A percentile compares a stretch with the other conserved stretches of the same genome.
phyloP scores from a whole-genome alignment of 2,329 filamentous ascomycete species.

The Epichloe brachyelytri region DNA sequence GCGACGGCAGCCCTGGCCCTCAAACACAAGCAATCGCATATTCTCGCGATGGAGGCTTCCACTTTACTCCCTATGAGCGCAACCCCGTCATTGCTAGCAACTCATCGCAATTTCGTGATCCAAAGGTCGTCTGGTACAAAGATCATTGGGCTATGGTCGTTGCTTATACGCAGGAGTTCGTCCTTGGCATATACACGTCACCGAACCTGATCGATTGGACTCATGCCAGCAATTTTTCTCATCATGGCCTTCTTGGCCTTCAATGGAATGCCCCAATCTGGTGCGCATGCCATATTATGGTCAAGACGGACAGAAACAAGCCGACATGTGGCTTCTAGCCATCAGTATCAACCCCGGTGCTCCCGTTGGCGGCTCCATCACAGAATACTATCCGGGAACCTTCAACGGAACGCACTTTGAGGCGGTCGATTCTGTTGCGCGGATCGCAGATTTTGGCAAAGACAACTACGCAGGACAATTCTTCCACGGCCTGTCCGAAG shows the following conservation, averaged over 20 bases:
- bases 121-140: slow-evolving; percentile 48
- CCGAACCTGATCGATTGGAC: slow-evolving; percentile 46
- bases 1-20: slow-evolving; percentile 1
- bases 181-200: slow-evolving; percentile 49
- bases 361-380: slow-evolving; percentile 40
- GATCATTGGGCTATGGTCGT: slow-evolving; percentile 45
- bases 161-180: slow-evolving; percentile 37
- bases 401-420: slow-evolving; percentile 54
- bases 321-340: slow-evolving; percentile 27
- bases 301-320: slow-evolving; percentile 12
- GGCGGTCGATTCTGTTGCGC: slow-evolving; percentile 15
- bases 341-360: slow-evolving; percentile 46
- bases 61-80: slow-evolving; percentile 42
- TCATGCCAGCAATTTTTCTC: slow-evolving; percentile 37
- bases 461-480: slow-evolving; percentile 25
- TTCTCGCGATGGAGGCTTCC: slow-evolving; percentile 47
- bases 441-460: slow-evolving; percentile 22
- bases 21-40: slow-evolving; percentile 50
- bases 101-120: slow-evolving; percentile 48
- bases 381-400: slow-evolving; percentile 42
- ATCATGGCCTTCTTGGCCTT: slow-evolving; percentile 35
- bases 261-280: slow-evolving; percentile 55
- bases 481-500: slow-evolving; percentile 14
- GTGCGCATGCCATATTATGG: slow-evolving; percentile 36
- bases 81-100: slow-evolving; percentile 49